Evolutionary conservation across 2,329 filamentous ascomycete species (phyloP), one percentile per base, ranked within the genome.

Genomic region (Xylaria arbuscula): DNA sequence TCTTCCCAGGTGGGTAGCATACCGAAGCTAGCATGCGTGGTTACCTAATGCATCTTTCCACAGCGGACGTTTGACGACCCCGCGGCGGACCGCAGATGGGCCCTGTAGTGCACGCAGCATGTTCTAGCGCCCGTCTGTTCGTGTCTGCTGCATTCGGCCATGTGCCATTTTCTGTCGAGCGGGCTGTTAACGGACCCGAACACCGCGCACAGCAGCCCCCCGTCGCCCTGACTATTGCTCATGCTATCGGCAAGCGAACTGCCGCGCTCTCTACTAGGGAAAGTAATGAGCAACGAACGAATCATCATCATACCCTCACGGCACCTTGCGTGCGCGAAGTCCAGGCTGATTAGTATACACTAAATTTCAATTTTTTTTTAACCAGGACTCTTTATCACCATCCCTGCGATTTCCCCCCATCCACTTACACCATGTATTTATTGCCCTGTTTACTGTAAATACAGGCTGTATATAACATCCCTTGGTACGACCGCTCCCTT

Each of bases 101-200:
- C 11, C 40, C 40, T n/a, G 19, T 51, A 51, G 22, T 13, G 24
- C 3, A 22, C 48, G 13, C 15, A 42, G 38, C 28, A 28, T 28
- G 28, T 28, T 28, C 28, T 28, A 28, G 28, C 28, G 28, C 13
- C 11, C 5, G 38, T 17, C 38, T 42, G 38, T 17, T 17, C 38
- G 15, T 45, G 13, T 45, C 17, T 45, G 40, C 40, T 17, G 40
- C 40, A 45, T 45, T 7, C 40, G n/a, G 40, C 40, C n/a, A 45
- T 45, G 40, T 45, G 40, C 15, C 36, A 15, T 2, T 51, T 22
- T 32, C 24, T 11, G 4, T 10, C 8, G 45, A 51, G 68, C 68
- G 68, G 68, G 59, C n/a, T 66, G 57, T 70, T 70, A 63, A 60
- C 61, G 68, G 62, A 48, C 68, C 68, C 68, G 68, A 68, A 40